These are phyloP conservation scores for Uronychia binucleata DNA, from an alignment of 73 alveolate species.

Conservation along the genomic window DNA sequence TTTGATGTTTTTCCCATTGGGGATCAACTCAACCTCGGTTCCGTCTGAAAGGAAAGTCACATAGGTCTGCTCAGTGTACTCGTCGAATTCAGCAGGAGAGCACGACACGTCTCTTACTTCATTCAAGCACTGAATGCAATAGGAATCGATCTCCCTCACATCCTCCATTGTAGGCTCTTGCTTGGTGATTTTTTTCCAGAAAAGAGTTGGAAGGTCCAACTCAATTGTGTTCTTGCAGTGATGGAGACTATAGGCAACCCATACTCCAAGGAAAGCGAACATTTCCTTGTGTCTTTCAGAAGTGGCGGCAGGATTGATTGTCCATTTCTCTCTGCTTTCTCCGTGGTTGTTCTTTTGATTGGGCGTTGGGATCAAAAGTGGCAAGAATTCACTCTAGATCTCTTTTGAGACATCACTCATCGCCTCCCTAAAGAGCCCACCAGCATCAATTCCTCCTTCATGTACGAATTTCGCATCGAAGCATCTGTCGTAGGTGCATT, in stretches of 20 bases:
- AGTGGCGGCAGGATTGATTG: slow-evolving; percentile 81
- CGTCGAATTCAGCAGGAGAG: slow-evolving; percentile 63
- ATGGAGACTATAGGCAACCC: slow-evolving; percentile 77
- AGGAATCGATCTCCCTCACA: slow-evolving; percentile 66
- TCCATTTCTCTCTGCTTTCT: slow-evolving; percentile 84
- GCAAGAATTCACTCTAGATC: slow-evolving; percentile 76
- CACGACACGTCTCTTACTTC: slow-evolving; percentile 11
- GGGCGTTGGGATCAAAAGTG: slow-evolving; percentile 86
- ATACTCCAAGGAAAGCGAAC: slow-evolving; percentile 76
- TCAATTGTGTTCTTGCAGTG: slow-evolving; percentile 68
- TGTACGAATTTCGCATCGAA: slow-evolving; percentile 54
- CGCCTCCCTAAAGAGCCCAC: slow-evolving; percentile 90
- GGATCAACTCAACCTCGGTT: slow-evolving; percentile 71
- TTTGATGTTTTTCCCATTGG: slow-evolving; percentile 67
- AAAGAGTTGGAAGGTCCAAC: slow-evolving; percentile 77
- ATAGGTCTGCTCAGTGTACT: slow-evolving; percentile 67
- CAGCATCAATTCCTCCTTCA: slow-evolving; percentile 93
- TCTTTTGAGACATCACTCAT: slow-evolving; percentile 78
- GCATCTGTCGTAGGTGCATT: slow-evolving; percentile 14
- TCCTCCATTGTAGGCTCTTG: slow-evolving; percentile 1
- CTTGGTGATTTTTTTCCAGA: slow-evolving; percentile 82
- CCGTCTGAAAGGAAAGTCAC: slow-evolving; percentile 80
- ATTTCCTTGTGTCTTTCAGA: slow-evolving; percentile 74
- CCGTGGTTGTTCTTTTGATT: slow-evolving; percentile 85
- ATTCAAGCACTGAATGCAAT: not conserved